Percentiles rank a stretch among this genome's conserved stretches.
Evolutionary conservation across 345 rosid genomes (phyloP).

Genomic region (Atalantia buxifolia): DNA sequence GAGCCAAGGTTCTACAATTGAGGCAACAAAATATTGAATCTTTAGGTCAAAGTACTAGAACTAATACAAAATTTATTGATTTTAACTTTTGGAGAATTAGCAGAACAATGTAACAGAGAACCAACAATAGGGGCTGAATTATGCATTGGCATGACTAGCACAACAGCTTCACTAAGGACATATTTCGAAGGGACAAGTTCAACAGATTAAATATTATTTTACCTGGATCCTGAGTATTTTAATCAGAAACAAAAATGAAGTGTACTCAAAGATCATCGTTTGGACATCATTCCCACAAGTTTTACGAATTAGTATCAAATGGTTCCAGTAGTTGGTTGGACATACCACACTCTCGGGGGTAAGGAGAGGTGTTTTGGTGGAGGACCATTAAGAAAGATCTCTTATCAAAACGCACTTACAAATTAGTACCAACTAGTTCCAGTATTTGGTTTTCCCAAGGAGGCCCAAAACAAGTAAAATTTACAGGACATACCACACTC

Average conservation of each 20-base stretch:
- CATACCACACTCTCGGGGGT: too few relatives aligned
- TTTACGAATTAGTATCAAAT: too few relatives aligned
- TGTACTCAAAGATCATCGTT: background rate
- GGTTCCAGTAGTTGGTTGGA: too few relatives aligned
- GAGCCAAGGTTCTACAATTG: background rate
- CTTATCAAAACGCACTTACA: too few relatives aligned
- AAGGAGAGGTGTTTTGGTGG: too few relatives aligned
- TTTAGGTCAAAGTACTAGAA: background rate
- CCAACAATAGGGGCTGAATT: background rate
- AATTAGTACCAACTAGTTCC: background rate
- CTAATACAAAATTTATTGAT: background rate
- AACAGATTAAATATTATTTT: background rate
- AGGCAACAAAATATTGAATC: background rate
- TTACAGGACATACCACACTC: constrained; percentile 54
- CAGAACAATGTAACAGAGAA: background rate
- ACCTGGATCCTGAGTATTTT: background rate
- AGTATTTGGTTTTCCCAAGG: constrained; percentile 1
- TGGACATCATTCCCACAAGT: background rate
- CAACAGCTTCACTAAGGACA: background rate
- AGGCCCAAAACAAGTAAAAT: background rate
- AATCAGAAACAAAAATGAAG: background rate
- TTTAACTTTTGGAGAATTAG: background rate
- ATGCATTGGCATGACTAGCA: background rate
- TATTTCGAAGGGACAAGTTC: background rate
- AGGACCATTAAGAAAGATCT: too few relatives aligned